These are phyloP conservation scores for Zancudomyces culisetae DNA, from an alignment of 371 early-diverging fungal species.

Conservation along the genomic window DNA sequence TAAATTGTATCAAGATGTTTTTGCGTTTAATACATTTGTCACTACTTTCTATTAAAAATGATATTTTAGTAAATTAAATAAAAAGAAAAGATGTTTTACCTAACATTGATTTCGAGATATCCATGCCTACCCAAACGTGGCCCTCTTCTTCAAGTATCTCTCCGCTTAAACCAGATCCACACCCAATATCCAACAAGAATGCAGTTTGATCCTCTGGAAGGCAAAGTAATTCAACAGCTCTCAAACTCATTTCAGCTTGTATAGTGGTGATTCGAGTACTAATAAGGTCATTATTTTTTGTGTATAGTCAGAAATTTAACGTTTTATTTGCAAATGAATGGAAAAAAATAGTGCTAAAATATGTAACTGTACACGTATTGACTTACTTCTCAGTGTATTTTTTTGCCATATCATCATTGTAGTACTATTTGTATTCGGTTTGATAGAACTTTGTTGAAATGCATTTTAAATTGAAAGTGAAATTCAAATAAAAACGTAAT, in stretches of 20 bases:
- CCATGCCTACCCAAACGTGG: conserved; percentile 92
- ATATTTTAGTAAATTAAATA: not conserved
- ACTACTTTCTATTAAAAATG: too few species aligned
- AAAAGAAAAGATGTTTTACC: not conserved
- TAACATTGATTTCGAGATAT: conserved; percentile 89
- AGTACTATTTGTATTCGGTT: conserved; percentile 30
- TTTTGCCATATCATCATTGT: conserved; percentile 74
- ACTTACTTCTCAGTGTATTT: conserved; percentile 87
- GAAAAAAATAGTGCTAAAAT: not conserved
- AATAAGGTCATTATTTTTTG: not conserved
- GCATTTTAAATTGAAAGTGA: too few species aligned
- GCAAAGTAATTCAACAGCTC: conserved; percentile 78
- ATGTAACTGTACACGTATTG: not conserved
- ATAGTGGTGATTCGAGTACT: conserved; percentile 80
- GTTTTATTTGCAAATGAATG: not conserved
- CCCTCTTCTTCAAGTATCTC: conserved; percentile 87
- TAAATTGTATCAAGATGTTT: conserved; percentile 1
- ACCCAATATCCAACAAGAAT: conserved; percentile 86
- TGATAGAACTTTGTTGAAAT: conserved; percentile 10
- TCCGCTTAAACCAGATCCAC: conserved; percentile 90
- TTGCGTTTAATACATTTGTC: too few species aligned
- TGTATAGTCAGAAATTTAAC: not conserved
- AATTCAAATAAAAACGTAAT: too few species aligned
- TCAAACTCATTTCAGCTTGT: conserved; percentile 82
- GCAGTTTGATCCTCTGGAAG: conserved; percentile 52